Percentiles rank a stretch among this genome's conserved stretches.
phyloP scores from a whole-genome alignment of 306 rosid species.

The Carpinus fangiana region DNA sequence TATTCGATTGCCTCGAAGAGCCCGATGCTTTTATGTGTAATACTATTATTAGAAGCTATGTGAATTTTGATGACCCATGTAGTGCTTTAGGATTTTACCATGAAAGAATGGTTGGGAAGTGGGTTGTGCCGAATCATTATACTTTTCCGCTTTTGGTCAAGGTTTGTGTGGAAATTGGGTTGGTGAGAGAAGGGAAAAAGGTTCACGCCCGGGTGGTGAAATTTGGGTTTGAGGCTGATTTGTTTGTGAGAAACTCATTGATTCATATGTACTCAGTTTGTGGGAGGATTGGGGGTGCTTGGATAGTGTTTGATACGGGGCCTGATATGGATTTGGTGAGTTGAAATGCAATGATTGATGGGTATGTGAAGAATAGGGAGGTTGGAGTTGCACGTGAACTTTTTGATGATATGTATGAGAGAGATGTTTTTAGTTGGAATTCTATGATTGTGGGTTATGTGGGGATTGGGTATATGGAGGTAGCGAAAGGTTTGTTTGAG shows the following conservation, averaged over 20 bases:
- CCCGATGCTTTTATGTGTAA: conserved; percentile 63
- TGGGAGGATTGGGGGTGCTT: conserved; percentile 44
- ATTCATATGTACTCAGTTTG: conserved; percentile 52
- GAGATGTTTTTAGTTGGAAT: conserved; percentile 60
- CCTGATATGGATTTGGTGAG: conserved; percentile 54
- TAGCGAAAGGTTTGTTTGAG: conserved; percentile 48
- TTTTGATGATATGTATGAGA: conserved; percentile 48
- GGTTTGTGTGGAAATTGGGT: conserved; percentile 29
- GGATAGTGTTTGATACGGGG: conserved; percentile 45
- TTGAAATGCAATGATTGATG: conserved; percentile 66
- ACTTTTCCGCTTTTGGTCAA: conserved; percentile 66
- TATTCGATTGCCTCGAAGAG: conserved; percentile 39
- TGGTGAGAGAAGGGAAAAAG: conserved; percentile 40
- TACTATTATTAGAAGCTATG: conserved; percentile 50
- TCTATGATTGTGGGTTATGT: conserved; percentile 50
- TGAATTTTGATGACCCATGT: conserved; percentile 28
- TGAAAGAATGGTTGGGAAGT: conserved; percentile 38
- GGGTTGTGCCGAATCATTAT: conserved; percentile 47
- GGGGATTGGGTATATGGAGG: conserved; percentile 42
- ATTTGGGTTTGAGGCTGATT: conserved; percentile 52
- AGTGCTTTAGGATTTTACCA: conserved; percentile 47
- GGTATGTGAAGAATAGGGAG: conserved; percentile 47
- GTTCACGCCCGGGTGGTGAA: conserved; percentile 44
- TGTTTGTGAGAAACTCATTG: conserved; percentile 52
- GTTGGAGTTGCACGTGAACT: conserved; percentile 34